Evolutionary conservation across 2,329 filamentous ascomycete genomes (phyloP), one percentile per base, ranked within the genome.

Genomic region (Fusarium sp.): DNA sequence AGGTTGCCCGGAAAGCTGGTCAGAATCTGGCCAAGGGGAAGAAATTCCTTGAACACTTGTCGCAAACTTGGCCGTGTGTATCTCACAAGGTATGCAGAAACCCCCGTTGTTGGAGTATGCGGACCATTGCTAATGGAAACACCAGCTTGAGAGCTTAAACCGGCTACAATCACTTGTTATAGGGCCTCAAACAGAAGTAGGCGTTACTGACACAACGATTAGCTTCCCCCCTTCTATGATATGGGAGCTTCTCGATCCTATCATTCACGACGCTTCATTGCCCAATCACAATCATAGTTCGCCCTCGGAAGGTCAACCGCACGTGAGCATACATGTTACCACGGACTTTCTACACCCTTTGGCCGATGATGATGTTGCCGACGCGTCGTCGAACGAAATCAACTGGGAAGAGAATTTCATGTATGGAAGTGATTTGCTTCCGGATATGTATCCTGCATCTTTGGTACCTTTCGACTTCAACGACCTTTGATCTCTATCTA

Each of bases 331-430:
- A 25, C 61, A 64, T 30, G 58, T 64, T 6, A 64, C 61, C 6
- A 63, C 48, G 8, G 58, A 63, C 43, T 64, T 64, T n/a, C n/a
- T 64, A 5, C 61, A 64, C 9, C 61, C 61, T 32, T 13, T 64
- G 5, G 58, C 34, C 2, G 61, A 64, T 38, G 58, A 64, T 13
- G 43, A 64, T 3, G 24, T 22, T 1, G 43, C 29, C 34, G 4
- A 12, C 7, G 6, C 18, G 3, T 38, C 29, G 3, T 25, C 44
- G 8, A 25, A 18, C 16, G 13, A 41, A 11, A 10, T 48, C 6
- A 47, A 56, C 8, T 63, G 58, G 61, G n/a, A 64, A 7, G 20
- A 63, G 8, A 43, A 32, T 18, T 38, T 64, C 0, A 24, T 43
- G 29, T 48, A 25, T 32, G 48, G 43, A 16, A 38, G 25, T 16